These are phyloP conservation scores for Entophlyctis luteolus DNA, from an alignment of 192 early-diverging fungal genomes.

Conservation along the genomic window DNA sequence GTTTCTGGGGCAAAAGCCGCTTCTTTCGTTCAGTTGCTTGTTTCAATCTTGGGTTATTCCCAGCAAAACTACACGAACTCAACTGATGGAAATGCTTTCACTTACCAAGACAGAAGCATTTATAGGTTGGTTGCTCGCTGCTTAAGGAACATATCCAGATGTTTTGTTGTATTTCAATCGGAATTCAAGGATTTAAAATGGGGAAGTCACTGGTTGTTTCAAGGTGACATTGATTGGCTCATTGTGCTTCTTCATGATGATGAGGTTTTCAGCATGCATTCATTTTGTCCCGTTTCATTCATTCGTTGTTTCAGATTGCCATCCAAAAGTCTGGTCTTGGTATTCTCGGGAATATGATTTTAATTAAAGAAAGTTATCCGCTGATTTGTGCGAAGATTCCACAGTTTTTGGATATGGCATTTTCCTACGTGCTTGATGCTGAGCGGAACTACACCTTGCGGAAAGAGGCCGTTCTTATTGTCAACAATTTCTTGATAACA, in stretches of 20 bases:
- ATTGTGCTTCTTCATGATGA: slow-evolving; percentile 34
- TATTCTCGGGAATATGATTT: slow-evolving; percentile 38
- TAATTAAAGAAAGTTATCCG: slow-evolving; percentile 28
- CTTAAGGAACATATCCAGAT: slow-evolving; percentile 31
- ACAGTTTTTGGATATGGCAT: slow-evolving; percentile 37
- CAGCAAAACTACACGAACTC: slow-evolving; percentile 35
- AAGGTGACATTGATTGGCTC: slow-evolving; percentile 40
- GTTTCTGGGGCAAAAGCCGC: slow-evolving; percentile 5
- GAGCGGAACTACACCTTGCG: slow-evolving; percentile 17
- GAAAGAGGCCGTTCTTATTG: slow-evolving; percentile 35
- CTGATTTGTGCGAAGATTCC: slow-evolving; percentile 28
- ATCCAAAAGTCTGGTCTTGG: slow-evolving; percentile 41
- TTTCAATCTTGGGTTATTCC: slow-evolving; percentile 18
- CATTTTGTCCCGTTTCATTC: background rate
- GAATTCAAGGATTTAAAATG: slow-evolving; percentile 15
- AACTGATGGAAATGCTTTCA: slow-evolving; percentile 24
- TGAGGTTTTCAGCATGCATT: background rate
- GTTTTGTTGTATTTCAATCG: slow-evolving; percentile 11
- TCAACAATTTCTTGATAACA: slow-evolving; percentile 40
- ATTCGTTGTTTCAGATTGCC: background rate
- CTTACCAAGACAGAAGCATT: slow-evolving; percentile 33
- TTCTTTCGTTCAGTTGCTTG: slow-evolving; percentile 23
- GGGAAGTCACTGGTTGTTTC: slow-evolving; percentile 41
- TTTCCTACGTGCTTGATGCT: slow-evolving; percentile 21
- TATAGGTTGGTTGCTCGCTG: slow-evolving; percentile 24